Percentiles rank a stretch among this genome's conserved stretches.
Evolutionary conservation across 1,139 yeast genomes (phyloP).

Genomic region (Yamadazyma kanchanaburiensis): DNA sequence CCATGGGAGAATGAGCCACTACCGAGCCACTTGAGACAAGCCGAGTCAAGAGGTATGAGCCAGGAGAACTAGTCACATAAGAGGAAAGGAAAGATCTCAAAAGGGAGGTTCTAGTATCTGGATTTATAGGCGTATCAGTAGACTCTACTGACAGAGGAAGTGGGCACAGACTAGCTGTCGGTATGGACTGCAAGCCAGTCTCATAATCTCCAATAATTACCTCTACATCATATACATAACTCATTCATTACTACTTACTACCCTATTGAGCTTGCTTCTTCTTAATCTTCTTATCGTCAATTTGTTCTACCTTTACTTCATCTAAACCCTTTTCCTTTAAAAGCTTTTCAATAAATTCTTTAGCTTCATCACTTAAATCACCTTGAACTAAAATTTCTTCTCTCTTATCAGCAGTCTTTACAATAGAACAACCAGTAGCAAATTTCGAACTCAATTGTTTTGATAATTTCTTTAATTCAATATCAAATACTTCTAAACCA

Average conservation of each 20-base stretch:
- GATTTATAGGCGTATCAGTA: no score
- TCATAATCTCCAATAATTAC: no score
- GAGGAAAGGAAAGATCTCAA: no score
- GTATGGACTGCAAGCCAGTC: no score
- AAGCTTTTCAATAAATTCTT: constrained; percentile 65
- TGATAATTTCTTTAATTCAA: constrained; percentile 86
- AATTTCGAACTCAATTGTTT: constrained; percentile 91
- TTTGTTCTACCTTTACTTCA: constrained; percentile 83
- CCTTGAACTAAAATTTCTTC: constrained; percentile 94
- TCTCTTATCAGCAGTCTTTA: constrained; percentile 85
- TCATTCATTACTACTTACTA: neutral
- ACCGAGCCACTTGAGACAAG: no score
- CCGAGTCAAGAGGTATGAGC: no score
- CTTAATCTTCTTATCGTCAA: constrained; percentile 79
- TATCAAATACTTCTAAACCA: constrained; percentile 85
- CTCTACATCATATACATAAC: neutral
- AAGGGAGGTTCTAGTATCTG: no score
- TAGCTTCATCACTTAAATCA: constrained; percentile 91
- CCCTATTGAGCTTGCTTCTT: constrained; percentile 35
- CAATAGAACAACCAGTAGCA: constrained; percentile 96
- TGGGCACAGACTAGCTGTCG: no score
- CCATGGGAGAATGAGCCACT: no score
- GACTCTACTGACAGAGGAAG: no score
- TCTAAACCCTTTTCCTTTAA: constrained; percentile 79
- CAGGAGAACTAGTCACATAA: no score